Evolutionary conservation across 306 rosid species (phyloP).

Genomic region (Gastrolobium bilobum): DNA sequence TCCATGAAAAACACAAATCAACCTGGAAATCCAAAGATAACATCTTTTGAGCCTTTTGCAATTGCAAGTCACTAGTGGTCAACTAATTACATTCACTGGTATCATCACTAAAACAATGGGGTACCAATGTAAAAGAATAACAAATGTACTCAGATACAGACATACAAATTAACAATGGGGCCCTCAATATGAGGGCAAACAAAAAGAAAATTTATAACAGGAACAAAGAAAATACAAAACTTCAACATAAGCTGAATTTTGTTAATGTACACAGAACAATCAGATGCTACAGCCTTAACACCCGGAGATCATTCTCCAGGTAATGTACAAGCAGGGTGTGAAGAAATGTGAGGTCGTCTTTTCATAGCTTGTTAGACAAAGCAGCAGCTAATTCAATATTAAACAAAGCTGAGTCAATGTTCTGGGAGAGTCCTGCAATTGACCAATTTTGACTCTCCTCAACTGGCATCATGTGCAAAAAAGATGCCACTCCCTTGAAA

Average conservation of each 20-base stretch:
- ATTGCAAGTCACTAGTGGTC: background rate
- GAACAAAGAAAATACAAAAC: background rate
- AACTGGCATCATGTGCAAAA: constrained; percentile 48
- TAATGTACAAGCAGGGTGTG: constrained; percentile 34
- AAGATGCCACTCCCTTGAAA: constrained; percentile 48
- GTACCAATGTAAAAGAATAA: constrained; percentile 39
- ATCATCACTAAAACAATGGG: constrained; percentile 32
- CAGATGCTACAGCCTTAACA: constrained; percentile 34
- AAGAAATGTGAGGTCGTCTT: constrained; percentile 24
- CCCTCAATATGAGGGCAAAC: constrained; percentile 26
- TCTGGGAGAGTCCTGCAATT: constrained; percentile 5
- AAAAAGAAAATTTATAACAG: background rate
- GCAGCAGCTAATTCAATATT: constrained; percentile 23
- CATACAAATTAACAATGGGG: background rate
- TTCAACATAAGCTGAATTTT: constrained; percentile 13
- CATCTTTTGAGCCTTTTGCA: background rate
- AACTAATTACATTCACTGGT: constrained; percentile 37
- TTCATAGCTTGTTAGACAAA: constrained; percentile 30
- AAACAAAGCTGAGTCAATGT: constrained; percentile 22
- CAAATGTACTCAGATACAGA: constrained; percentile 17
- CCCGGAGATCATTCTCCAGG: background rate
- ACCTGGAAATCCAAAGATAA: background rate
- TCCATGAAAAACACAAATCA: background rate
- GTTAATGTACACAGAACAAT: constrained; percentile 38
- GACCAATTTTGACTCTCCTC: constrained; percentile 40